Evolutionary conservation across 352 stramenopile genomes (phyloP).

Genomic region (Pythium aristosporum): DNA sequence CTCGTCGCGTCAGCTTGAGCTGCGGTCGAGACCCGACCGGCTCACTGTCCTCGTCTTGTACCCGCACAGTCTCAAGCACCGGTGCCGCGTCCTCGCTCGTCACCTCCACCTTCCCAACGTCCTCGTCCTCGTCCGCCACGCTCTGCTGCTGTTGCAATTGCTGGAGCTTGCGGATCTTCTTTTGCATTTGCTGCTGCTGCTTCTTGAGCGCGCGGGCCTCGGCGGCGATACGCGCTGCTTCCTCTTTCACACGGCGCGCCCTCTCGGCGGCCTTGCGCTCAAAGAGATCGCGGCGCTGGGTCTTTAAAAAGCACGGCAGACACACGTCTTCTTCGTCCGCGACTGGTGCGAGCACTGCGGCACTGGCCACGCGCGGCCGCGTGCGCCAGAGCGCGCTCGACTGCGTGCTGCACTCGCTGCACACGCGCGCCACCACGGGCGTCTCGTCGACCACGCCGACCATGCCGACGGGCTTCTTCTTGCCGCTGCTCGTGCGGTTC

Average conservation of each 20-base stretch:
- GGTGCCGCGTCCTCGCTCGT: not conserved
- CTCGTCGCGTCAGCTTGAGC: constrained; percentile 9
- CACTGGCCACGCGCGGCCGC: constrained; percentile 26
- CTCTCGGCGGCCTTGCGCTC: constrained; percentile 51
- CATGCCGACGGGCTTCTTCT: constrained; percentile 60
- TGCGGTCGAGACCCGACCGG: not conserved
- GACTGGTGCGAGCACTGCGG: not conserved
- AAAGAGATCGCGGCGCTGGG: constrained; percentile 65
- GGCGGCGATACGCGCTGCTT: constrained; percentile 41
- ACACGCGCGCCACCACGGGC: constrained; percentile 35
- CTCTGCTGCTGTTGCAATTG: constrained; percentile 24
- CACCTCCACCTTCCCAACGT: not conserved
- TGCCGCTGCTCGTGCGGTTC: constrained; percentile 35
- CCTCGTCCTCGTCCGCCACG: not conserved
- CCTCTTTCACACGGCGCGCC: constrained; percentile 33
- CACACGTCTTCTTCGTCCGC: constrained; percentile 47
- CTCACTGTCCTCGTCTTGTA: not conserved
- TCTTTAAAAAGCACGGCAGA: constrained; percentile 68
- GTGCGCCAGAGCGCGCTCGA: constrained; percentile 65
- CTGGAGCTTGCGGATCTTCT: constrained; percentile 37
- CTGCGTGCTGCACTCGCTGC: constrained; percentile 56
- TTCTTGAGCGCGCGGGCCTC: constrained; percentile 58
- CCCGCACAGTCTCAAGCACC: not conserved
- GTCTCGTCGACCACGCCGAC: constrained; percentile 43
- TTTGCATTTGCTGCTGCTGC: constrained; percentile 55